phyloP scores from a whole-genome alignment of 176 grass and related monocot species.

The Lolium multiflorum region DNA sequence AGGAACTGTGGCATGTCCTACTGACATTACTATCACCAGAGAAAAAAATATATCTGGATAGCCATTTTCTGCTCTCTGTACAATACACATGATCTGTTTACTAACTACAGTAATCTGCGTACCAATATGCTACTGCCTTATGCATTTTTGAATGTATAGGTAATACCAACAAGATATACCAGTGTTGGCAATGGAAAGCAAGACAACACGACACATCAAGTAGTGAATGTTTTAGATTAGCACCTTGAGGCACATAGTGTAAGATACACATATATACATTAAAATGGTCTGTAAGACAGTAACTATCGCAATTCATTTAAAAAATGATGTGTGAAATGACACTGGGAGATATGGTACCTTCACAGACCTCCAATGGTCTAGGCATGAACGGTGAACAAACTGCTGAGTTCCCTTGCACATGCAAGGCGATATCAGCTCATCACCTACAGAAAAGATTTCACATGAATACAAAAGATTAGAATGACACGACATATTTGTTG shows the following conservation, averaged over 20 bases:
- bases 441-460: constrained; percentile 53
- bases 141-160: constrained; percentile 11
- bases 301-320: not conserved
- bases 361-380: constrained; percentile 99
- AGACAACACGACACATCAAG: constrained; percentile 18
- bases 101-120: constrained; percentile 24
- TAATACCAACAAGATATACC: constrained; percentile 26
- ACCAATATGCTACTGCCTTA: constrained; percentile 1
- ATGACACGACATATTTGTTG: not conserved
- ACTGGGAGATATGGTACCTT: constrained; percentile 53
- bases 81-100: not conserved
- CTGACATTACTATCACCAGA: constrained; percentile 25
- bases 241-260: not conserved
- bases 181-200: not conserved
- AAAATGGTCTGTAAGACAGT: not conserved
- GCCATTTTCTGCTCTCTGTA: not conserved
- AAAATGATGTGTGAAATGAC: constrained; percentile 19
- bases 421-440: constrained; percentile 98
- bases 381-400: constrained; percentile 96
- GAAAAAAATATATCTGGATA: constrained; percentile 7
- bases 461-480: not conserved
- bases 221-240: constrained; percentile 14
- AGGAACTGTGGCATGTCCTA: constrained; percentile 10
- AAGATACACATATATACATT: not conserved
- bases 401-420: constrained; percentile 99